Percentiles rank a stretch among this genome's conserved stretches.
Conservation (phyloP, 2,329 filamentous ascomycete genomes). For the Chrysoporthe cubensis region DNA sequence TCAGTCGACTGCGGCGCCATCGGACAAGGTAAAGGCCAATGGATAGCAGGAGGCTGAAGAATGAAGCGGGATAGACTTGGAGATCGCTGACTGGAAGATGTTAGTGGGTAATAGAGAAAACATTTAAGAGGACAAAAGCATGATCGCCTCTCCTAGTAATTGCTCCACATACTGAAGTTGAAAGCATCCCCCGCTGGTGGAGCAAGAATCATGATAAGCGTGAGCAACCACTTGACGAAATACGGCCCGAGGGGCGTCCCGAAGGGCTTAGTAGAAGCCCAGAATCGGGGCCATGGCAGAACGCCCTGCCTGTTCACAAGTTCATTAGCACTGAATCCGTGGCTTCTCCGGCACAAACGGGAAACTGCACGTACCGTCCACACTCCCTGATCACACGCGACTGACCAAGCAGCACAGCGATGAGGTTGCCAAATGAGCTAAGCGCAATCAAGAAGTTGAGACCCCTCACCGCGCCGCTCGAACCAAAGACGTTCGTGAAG, state of each 20-base stretch:
- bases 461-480: constrained; percentile 47
- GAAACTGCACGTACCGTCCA: constrained; percentile 44
- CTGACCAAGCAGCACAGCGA: constrained; percentile 58
- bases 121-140: too few species aligned
- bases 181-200: constrained; percentile 67
- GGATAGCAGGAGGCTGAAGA: constrained; percentile 62
- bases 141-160: neutral
- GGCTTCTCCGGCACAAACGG: neutral
- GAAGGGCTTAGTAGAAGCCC: constrained; percentile 65
- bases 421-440: constrained; percentile 61
- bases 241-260: constrained; percentile 66
- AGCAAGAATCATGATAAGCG: constrained; percentile 62
- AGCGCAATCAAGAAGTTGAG: constrained; percentile 62
- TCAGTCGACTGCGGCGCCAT: constrained; percentile 53
- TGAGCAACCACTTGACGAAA: constrained; percentile 58
- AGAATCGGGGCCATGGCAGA: constrained; percentile 60
- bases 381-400: constrained; percentile 64
- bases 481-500: constrained; percentile 62
- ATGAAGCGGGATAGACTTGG: constrained; percentile 58
- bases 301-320: constrained; percentile 52
- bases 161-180: constrained; percentile 52
- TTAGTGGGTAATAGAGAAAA: neutral
- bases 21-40: constrained; percentile 63
- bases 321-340: neutral
- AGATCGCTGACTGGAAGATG: constrained; percentile 58